phyloP scores from a whole-genome alignment of 2,329 filamentous ascomycete genomes.

The Aureobasidium vineae region DNA sequence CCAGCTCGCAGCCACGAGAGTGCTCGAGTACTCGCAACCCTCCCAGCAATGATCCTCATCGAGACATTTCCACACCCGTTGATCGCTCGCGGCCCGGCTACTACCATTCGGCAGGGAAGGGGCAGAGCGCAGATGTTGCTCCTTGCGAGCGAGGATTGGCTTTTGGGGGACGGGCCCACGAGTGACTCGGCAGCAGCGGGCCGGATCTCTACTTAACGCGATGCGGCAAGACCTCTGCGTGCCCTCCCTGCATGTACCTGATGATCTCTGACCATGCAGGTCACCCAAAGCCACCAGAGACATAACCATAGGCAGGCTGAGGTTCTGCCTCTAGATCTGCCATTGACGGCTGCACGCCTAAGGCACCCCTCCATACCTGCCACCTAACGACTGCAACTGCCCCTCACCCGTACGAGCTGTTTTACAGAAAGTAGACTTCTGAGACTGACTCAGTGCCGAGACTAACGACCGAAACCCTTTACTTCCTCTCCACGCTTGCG shows the following conservation, averaged over 20 bases:
- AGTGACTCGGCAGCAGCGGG: slow-evolving; percentile 21
- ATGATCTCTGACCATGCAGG: slow-evolving; percentile 22
- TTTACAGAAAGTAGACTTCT: slow-evolving; percentile 12
- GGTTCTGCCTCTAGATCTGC: not conserved
- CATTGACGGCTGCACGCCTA: slow-evolving; percentile 1
- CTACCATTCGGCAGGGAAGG: slow-evolving; percentile 9
- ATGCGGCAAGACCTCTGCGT: slow-evolving; percentile 7
- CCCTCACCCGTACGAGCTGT: not conserved
- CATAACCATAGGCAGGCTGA: not conserved
- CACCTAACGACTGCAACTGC: not conserved
- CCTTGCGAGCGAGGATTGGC: slow-evolving; percentile 18
- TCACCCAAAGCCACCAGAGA: slow-evolving; percentile 8
- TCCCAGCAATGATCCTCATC: slow-evolving; percentile 15
- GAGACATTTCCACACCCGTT: slow-evolving; percentile 24
- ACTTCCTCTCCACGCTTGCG: slow-evolving; percentile 18
- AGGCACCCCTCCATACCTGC: not conserved
- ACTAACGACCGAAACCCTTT: slow-evolving; percentile 22
- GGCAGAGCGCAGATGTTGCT: slow-evolving; percentile 18
- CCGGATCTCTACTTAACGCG: slow-evolving; percentile 17
- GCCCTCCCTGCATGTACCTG: slow-evolving; percentile 24
- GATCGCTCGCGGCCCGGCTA: slow-evolving; percentile 22
- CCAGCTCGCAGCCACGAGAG: not conserved
- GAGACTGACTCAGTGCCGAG: slow-evolving; percentile 20
- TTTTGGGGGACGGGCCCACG: slow-evolving; percentile 12
- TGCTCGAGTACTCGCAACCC: not conserved